These are phyloP conservation scores for Gossypium stocksii DNA, from an alignment of 345 rosid genomes.

Conservation along the genomic window DNA sequence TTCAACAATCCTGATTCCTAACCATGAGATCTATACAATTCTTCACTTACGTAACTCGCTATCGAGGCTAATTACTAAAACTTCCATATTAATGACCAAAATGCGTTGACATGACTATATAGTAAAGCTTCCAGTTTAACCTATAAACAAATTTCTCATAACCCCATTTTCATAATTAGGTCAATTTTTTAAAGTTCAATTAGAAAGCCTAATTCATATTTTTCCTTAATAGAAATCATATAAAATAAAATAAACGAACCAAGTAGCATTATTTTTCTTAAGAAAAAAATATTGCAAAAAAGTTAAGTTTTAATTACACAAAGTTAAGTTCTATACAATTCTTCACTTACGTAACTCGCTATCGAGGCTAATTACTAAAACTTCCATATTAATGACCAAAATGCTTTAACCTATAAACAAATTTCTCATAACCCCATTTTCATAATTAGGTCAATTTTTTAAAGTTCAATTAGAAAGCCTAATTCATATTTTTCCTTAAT, in stretches of 20 bases:
- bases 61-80: background rate
- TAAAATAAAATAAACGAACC: background rate
- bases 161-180: background rate
- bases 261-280: background rate
- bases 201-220: background rate
- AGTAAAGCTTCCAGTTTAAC: background rate
- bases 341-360: background rate
- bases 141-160: background rate
- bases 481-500: background rate
- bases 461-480: conserved; percentile 1
- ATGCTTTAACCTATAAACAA: background rate
- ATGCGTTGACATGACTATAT: background rate
- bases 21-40: background rate
- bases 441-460: background rate
- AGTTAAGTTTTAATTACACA: background rate
- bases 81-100: background rate
- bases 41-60: background rate
- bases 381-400: background rate
- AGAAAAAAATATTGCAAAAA: background rate
- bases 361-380: background rate
- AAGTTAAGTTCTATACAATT: background rate
- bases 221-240: background rate
- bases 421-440: background rate
- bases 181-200: background rate
- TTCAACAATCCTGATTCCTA: background rate